Conservation (phyloP, 1,284 basidiomycete species). For the Fomitopsis betulina region DNA sequence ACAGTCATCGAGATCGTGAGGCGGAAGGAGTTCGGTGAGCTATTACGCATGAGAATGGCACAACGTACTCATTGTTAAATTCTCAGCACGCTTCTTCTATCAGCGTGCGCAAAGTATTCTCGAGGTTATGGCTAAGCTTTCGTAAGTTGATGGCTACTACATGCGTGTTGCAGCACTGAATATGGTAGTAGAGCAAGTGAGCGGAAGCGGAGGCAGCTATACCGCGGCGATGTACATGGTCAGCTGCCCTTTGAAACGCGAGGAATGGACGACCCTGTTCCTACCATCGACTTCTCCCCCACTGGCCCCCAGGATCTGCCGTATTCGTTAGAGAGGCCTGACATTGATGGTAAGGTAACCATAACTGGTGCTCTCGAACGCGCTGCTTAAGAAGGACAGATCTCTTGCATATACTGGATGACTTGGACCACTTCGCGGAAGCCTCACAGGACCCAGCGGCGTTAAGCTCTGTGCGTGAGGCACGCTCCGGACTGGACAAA, state of each 20-base stretch:
- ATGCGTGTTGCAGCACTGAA: background rate
- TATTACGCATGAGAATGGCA: background rate
- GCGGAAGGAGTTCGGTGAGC: conserved; percentile 80
- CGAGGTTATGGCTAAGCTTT: conserved; percentile 79
- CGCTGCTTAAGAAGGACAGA: conserved; percentile 31
- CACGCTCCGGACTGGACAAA: conserved; percentile 57
- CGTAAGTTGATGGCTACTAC: conserved; percentile 44
- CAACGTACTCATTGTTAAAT: background rate
- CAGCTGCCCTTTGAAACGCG: conserved; percentile 76
- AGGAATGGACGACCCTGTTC: conserved; percentile 74
- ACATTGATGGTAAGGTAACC: conserved; percentile 60
- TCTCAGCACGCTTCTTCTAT: conserved; percentile 68
- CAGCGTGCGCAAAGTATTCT: conserved; percentile 74
- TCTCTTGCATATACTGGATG: conserved; percentile 59
- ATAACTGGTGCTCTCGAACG: background rate
- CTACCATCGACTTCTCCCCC: conserved; percentile 73
- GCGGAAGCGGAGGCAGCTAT: conserved; percentile 71
- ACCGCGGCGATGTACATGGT: conserved; percentile 73
- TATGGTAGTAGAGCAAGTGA: conserved; percentile 54
- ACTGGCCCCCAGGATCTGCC: conserved; percentile 39
- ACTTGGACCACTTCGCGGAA: conserved; percentile 54
- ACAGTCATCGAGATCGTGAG: conserved; percentile 90
- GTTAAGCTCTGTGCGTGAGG: conserved; percentile 55
- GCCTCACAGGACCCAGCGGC: conserved; percentile 40
- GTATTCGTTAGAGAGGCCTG: conserved; percentile 65